These are phyloP conservation scores for Fusarium falciforme DNA, from an alignment of 2,329 filamentous ascomycete genomes.

Conservation along the genomic window DNA sequence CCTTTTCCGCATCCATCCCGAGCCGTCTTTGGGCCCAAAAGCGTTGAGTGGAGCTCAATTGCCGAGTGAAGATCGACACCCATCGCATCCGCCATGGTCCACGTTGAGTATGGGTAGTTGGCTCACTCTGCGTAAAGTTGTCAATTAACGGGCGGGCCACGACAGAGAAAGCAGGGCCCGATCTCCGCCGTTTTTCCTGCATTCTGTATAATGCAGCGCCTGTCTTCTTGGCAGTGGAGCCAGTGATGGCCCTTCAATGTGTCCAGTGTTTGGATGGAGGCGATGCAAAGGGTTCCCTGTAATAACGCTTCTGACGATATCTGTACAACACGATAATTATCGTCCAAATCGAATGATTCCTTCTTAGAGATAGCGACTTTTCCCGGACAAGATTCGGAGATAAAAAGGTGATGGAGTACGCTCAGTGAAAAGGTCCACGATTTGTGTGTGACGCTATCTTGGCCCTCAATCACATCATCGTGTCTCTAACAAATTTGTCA, in stretches of 20 bases:
- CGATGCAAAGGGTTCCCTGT: background rate
- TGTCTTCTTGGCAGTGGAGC: background rate
- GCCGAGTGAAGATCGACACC: background rate
- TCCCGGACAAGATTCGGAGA: background rate
- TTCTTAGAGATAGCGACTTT: background rate
- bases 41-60: background rate
- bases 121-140: background rate
- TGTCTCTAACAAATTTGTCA: background rate
- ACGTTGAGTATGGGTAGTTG: background rate
- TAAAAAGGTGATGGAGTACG: background rate
- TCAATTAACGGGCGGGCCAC: background rate
- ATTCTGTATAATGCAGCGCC: fast-evolving
- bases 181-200: background rate
- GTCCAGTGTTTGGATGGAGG: too few relatives aligned
- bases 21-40: background rate
- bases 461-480: background rate
- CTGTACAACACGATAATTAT: background rate
- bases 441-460: background rate
- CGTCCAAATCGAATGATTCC: background rate
- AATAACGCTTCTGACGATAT: background rate
- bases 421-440: background rate
- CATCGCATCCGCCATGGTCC: background rate
- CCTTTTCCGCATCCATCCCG: background rate
- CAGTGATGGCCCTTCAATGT: background rate
- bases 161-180: too few relatives aligned